Evolutionary conservation across 306 rosid genomes (phyloP).

Genomic region (Rosa persica): DNA sequence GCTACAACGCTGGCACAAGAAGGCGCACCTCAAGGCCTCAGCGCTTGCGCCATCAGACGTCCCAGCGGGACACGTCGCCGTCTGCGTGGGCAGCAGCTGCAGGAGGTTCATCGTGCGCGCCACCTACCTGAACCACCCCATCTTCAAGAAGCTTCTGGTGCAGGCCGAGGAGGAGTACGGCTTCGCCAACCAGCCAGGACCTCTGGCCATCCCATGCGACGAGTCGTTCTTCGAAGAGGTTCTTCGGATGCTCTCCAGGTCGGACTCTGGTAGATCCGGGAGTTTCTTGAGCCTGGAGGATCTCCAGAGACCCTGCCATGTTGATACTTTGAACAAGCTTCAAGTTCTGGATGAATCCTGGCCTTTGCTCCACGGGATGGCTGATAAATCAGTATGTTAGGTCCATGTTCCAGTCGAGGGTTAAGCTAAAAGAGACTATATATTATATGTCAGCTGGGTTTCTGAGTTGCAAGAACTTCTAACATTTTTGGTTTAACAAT

Average conservation of each 20-base stretch:
- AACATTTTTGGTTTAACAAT: background rate
- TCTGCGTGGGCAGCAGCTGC: conserved; percentile 66
- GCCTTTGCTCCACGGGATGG: conserved; percentile 60
- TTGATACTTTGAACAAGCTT: conserved; percentile 36
- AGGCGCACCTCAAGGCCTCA: conserved; percentile 39
- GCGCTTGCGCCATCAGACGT: conserved; percentile 56
- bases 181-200: conserved; percentile 66
- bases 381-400: conserved; percentile 36
- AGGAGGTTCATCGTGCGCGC: conserved; percentile 74
- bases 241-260: conserved; percentile 48
- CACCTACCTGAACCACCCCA: conserved; percentile 76
- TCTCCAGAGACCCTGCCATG: conserved; percentile 60
- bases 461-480: background rate
- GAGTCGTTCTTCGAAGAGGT: conserved; percentile 70
- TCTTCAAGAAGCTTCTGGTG: conserved; percentile 70
- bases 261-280: conserved; percentile 39
- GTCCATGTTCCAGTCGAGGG: background rate
- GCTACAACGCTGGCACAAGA: conserved; percentile 76
- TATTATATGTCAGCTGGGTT: background rate
- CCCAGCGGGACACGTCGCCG: conserved; percentile 82
- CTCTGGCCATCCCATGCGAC: conserved; percentile 76
- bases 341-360: conserved; percentile 54
- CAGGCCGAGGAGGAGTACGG: conserved; percentile 96
- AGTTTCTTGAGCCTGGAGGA: conserved; percentile 39
- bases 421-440: background rate